These are phyloP conservation scores for Sporothrix luriei DNA, from an alignment of 2,329 filamentous ascomycete species.

Conservation along the genomic window DNA sequence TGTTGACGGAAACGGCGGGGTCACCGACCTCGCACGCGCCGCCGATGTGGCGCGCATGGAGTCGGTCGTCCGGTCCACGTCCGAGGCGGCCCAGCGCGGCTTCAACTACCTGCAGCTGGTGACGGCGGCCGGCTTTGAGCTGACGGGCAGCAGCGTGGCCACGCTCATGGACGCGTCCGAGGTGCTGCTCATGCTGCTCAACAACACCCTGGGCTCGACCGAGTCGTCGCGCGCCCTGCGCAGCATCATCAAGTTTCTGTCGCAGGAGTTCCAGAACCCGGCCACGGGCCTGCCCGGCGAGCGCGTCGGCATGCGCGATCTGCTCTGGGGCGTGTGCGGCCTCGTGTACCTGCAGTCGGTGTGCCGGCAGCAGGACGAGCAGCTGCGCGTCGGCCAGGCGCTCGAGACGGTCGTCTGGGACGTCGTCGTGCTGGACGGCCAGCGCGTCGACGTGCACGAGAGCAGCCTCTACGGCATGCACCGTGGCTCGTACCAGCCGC, in stretches of 20 bases:
- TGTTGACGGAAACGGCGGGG: too few species aligned
- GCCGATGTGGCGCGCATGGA: slow-evolving; percentile 45
- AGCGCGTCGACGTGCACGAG: slow-evolving; percentile 58
- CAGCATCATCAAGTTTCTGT: slow-evolving; percentile 65
- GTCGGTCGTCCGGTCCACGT: slow-evolving; percentile 50
- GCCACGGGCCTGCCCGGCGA: slow-evolving; percentile 62
- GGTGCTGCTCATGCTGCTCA: slow-evolving; percentile 60
- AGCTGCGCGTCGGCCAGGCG: slow-evolving; percentile 51
- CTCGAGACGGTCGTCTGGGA: slow-evolving; percentile 67
- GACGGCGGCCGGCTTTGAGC: slow-evolving; percentile 35
- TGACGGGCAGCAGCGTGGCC: slow-evolving; percentile 34
- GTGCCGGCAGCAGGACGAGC: slow-evolving; percentile 55
- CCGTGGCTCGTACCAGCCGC: slow-evolving; percentile 36
- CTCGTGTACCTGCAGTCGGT: slow-evolving; percentile 64
- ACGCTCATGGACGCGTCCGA: slow-evolving; percentile 54
- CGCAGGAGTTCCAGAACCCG: slow-evolving; percentile 66
- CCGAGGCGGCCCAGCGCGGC: slow-evolving; percentile 33
- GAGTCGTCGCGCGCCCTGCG: slow-evolving; percentile 69
- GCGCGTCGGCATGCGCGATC: slow-evolving; percentile 61
- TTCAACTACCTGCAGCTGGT: slow-evolving; percentile 36
- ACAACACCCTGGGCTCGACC: slow-evolving; percentile 68
- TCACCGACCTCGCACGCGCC: too few species aligned
- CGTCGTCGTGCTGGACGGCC: slow-evolving; percentile 63
- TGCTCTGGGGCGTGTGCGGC: slow-evolving; percentile 63
- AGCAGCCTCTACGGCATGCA: slow-evolving; percentile 42